Conservation (phyloP, 2,329 filamentous ascomycete species). For the Claviceps humidiphila region DNA sequence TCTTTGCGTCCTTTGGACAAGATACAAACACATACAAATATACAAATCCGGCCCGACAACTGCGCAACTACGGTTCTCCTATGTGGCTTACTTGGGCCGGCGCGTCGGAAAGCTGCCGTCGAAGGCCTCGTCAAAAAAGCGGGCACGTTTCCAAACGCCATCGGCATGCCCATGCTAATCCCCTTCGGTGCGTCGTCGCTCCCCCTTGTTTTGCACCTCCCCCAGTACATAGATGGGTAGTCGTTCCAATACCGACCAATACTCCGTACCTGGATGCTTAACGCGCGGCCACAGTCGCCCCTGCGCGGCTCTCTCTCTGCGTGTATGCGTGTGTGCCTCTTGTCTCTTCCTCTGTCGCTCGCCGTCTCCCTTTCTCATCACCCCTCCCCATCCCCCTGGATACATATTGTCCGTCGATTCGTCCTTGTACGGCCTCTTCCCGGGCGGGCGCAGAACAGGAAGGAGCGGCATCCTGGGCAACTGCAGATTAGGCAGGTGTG, state of each 20-base stretch:
- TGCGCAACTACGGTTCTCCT: not conserved
- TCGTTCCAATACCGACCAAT: not conserved
- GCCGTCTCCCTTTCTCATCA: not conserved
- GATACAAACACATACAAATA: not conserved
- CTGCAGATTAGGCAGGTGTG: conserved; percentile 3
- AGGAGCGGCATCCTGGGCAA: not conserved
- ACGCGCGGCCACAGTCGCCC: not conserved
- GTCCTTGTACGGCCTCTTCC: not conserved
- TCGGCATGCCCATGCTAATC: conserved; percentile 2
- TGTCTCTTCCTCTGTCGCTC: not conserved
- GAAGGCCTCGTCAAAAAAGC: not conserved
- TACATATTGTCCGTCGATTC: not conserved
- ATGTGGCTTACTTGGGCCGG: not conserved
- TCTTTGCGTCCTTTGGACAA: not conserved
- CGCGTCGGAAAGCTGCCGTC: not conserved
- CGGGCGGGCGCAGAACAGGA: not conserved
- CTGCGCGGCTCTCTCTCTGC: not conserved
- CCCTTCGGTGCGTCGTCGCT: not conserved
- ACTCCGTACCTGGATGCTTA: not conserved
- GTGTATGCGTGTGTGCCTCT: not conserved
- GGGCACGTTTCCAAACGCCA: not conserved
- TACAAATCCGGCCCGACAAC: not conserved
- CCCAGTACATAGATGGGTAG: not conserved
- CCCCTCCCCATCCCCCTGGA: not conserved
- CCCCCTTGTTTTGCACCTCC: not conserved